phyloP scores from a whole-genome alignment of 805 yeast species.

The Barnettozyma botsteinii region DNA sequence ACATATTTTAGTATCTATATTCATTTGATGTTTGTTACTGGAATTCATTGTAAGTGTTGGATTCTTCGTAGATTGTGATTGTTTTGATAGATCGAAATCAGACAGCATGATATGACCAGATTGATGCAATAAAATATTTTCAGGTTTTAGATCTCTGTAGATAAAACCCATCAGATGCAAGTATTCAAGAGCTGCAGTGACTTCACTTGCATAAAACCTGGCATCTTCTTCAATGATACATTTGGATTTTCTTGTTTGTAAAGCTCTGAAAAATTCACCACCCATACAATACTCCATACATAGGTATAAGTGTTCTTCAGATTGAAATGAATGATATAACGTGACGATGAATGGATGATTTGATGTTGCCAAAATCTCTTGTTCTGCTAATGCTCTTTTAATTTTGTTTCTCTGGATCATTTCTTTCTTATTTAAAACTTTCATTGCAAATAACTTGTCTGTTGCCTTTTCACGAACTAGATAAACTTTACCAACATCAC shows the following conservation, averaged over 20 bases:
- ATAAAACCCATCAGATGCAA: slow-evolving; percentile 95
- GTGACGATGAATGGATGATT: slow-evolving; percentile 98
- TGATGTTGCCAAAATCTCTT: slow-evolving; percentile 89
- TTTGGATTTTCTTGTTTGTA: slow-evolving; percentile 84
- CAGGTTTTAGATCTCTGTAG: slow-evolving; percentile 95
- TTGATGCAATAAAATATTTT: slow-evolving; percentile 87
- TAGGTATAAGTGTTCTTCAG: slow-evolving; percentile 81
- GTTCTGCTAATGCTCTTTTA: slow-evolving; percentile 93
- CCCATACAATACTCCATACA: slow-evolving; percentile 99
- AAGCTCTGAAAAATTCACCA: slow-evolving; percentile 94
- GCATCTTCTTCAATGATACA: slow-evolving; percentile 88
- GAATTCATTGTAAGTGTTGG: slow-evolving; percentile 51
- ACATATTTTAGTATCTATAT: slow-evolving; percentile 89
- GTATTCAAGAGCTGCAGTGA: slow-evolving; percentile 93
- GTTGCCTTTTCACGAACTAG: slow-evolving; percentile 78
- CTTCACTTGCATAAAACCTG: slow-evolving; percentile 91
- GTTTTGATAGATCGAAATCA: slow-evolving; percentile 93
- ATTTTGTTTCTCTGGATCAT: slow-evolving; percentile 94
- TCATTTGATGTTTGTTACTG: slow-evolving; percentile 41
- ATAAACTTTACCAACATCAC: slow-evolving; percentile 97
- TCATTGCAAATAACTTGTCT: slow-evolving; percentile 83
- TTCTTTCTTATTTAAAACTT: slow-evolving; percentile 81
- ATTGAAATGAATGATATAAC: slow-evolving; percentile 91
- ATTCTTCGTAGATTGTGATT: slow-evolving; percentile 66
- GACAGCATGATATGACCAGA: slow-evolving; percentile 98